These are phyloP conservation scores for Penicillium expansum DNA, from an alignment of 2,329 filamentous ascomycete genomes.

Conservation along the genomic window DNA sequence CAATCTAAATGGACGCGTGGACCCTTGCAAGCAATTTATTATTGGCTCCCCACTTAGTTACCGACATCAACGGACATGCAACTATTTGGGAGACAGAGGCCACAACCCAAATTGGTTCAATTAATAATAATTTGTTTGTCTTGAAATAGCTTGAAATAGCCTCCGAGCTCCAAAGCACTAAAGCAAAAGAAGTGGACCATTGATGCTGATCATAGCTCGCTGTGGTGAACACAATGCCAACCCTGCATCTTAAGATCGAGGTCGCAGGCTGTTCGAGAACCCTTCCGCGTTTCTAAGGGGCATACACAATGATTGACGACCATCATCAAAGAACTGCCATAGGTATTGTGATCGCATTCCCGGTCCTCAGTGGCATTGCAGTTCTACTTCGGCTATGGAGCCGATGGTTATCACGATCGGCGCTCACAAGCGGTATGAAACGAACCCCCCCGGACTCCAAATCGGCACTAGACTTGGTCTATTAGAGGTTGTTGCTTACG, in stretches of 20 bases:
- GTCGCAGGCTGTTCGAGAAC: background rate
- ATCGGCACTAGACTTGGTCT: slow-evolving; percentile 1
- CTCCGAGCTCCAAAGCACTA: background rate
- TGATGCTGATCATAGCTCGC: background rate
- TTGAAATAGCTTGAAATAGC: background rate
- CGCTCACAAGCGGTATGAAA: slow-evolving; percentile 21
- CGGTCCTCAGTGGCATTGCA: slow-evolving; percentile 23
- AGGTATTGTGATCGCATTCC: slow-evolving; percentile 25
- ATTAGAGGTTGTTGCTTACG: background rate
- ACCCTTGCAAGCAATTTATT: background rate
- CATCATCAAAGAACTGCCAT: slow-evolving; percentile 24
- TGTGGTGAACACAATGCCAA: background rate
- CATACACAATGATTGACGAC: slow-evolving; percentile 21
- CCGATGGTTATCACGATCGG: slow-evolving; percentile 22
- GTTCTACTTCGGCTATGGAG: slow-evolving; percentile 28
- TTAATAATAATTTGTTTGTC: background rate
- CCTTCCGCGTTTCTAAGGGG: background rate
- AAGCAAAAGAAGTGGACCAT: background rate
- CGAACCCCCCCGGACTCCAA: background rate
- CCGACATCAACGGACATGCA: background rate
- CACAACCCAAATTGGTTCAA: background rate
- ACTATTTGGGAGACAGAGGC: background rate
- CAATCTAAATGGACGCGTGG: background rate
- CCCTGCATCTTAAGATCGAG: background rate
- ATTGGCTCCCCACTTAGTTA: background rate